Evolutionary conservation across 805 yeast genomes (phyloP), one percentile per base, ranked within the genome.

Genomic region (Wickerhamiella kurtzmanii): DNA sequence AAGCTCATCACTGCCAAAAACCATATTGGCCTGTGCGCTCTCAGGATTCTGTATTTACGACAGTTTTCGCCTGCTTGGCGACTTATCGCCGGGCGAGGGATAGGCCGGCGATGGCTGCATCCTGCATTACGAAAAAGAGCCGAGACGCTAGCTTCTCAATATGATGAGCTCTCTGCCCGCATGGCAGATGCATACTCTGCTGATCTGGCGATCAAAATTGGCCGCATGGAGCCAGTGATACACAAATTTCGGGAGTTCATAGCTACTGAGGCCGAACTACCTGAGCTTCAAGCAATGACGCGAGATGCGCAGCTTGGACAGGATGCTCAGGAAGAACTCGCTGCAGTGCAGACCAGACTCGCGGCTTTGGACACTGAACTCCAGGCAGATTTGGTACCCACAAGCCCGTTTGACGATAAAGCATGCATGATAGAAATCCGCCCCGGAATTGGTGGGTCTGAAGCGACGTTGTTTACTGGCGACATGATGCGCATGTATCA

Each of bases 391-490:
- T 66, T 92, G 3, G 64, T 89, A 19, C 96, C 96, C 1, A 76
- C 83, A 2, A 80, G 82, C 53, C 79, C 77, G 41, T 83, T 82
- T 61, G 74, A 80, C 2, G 92, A 83, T 41, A 77, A 75, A 51
- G 77, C 92, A 0, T 80, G 95, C 42, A 67, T 92, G 2, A 53
- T 92, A 17, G 98, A 92, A 61, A 64, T 92, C 13, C 71, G 96
- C 48, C 96, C 97, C 0, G 98, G 98, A 5, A 86, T 89, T 2
- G 98, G 98, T 15, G 98, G 98, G 2, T 75, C 79, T 4, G 98
- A 92, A 60, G 96, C 98, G 0, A 79, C 80, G 60, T 73, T 92
- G 13, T 92, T 92, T 63, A 76, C 97, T 0, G 74, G 73, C 37
- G 92, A 92, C 59, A 65, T 92, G 48, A 63, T 86, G 50, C 72